These are phyloP conservation scores for Xylaria sp. DNA, from an alignment of 2,329 filamentous ascomycete genomes.

Conservation along the genomic window DNA sequence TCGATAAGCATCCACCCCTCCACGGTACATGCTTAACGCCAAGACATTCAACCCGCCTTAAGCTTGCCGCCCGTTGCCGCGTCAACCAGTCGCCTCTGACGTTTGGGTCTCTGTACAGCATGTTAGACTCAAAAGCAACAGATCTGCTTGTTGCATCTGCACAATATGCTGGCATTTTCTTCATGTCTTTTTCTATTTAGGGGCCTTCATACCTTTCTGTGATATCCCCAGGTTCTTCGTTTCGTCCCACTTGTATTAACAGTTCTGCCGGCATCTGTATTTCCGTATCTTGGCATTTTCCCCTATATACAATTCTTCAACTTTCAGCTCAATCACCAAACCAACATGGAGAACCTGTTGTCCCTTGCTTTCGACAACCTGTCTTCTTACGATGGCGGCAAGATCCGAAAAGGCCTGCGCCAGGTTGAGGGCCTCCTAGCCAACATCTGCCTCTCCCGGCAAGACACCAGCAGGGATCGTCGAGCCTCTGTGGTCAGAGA, in stretches of 20 bases:
- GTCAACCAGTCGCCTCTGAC: conserved; percentile 26
- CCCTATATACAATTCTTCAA: conserved; percentile 9
- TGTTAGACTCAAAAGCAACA: conserved; percentile 4
- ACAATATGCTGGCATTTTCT: conserved; percentile 6
- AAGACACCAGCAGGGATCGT: conserved; percentile 39
- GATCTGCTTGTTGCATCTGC: not conserved
- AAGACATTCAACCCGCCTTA: not conserved
- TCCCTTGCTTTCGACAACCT: conserved; percentile 96
- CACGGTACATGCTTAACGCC: not conserved
- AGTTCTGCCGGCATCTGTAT: conserved; percentile 10
- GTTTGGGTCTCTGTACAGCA: not conserved
- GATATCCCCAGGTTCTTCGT: conserved; percentile 21
- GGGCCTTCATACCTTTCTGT: conserved; percentile 4
- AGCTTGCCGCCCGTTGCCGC: conserved; percentile 19
- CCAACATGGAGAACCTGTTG: conserved; percentile 85
- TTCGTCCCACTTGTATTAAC: conserved; percentile 36
- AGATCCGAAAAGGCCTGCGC: conserved; percentile 91
- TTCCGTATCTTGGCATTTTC: conserved; percentile 18
- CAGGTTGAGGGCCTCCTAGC: conserved; percentile 94
- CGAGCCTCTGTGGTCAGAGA: conserved; percentile 46
- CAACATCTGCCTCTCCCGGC: conserved; percentile 84
- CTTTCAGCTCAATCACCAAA: conserved; percentile 6
- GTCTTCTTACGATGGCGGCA: conserved; percentile 87
- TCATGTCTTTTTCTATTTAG: conserved; percentile 18
- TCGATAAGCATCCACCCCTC: too few relatives aligned